Percentiles rank a stretch among this genome's conserved stretches.
These are phyloP conservation scores for Helotiales sp. DNA, from an alignment of 2,329 filamentous ascomycete genomes.

Conservation along the genomic window DNA sequence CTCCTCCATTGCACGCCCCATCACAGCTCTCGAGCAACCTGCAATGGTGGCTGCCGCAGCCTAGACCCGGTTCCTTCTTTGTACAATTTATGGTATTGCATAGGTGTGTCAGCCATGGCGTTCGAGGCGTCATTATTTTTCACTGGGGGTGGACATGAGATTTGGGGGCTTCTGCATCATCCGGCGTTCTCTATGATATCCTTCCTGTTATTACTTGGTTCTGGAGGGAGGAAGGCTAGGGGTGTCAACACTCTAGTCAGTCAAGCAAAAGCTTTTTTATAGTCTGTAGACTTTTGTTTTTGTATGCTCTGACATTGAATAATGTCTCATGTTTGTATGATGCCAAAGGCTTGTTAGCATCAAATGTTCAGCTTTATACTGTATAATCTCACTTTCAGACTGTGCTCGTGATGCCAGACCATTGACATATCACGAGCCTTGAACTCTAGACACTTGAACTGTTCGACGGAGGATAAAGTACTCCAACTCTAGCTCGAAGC, in stretches of 20 bases:
- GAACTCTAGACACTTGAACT: no score
- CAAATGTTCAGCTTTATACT: background rate
- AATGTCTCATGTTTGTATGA: background rate
- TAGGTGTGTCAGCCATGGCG: background rate
- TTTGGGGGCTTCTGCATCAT: background rate
- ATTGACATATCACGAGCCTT: no score
- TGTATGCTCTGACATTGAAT: background rate
- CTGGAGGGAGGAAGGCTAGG: background rate
- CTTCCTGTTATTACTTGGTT: conserved; percentile 1
- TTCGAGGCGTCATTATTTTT: background rate
- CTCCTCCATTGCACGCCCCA: conserved; percentile 20
- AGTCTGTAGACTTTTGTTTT: background rate
- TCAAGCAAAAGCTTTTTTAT: background rate
- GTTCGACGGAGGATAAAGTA: no score
- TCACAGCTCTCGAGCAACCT: conserved; percentile 17
- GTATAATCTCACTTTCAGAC: background rate
- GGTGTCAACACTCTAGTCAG: background rate
- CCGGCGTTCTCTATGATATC: background rate
- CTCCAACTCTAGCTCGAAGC: no score
- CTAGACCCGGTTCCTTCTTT: conserved; percentile 6
- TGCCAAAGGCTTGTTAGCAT: background rate
- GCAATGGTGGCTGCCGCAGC: conserved; percentile 26
- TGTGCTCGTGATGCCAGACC: background rate
- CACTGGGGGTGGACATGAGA: background rate
- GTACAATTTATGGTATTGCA: conserved; percentile 8